Evolutionary conservation across 1,139 yeast species (phyloP).

Genomic region (Candida neerlandica): DNA sequence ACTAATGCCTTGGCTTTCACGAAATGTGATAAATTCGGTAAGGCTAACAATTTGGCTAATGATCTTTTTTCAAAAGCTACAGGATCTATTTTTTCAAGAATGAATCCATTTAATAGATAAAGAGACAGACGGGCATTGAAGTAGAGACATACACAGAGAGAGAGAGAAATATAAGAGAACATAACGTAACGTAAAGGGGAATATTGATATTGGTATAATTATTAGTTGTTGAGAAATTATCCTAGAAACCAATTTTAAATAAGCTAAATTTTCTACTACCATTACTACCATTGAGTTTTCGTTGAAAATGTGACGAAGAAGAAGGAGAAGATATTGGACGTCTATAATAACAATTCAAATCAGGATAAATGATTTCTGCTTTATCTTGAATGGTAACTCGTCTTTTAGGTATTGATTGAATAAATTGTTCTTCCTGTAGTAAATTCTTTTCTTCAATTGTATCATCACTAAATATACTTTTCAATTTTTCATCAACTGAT

Average conservation of each 20-base stretch:
- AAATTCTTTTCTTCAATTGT: conserved; percentile 7
- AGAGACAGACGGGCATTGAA: neutral
- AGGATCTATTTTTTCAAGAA: conserved; percentile 47
- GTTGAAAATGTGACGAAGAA: neutral
- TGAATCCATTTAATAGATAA: conserved; percentile 45
- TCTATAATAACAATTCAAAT: conserved; percentile 1
- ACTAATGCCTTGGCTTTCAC: conserved; percentile 91
- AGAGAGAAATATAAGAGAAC: neutral
- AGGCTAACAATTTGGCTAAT: conserved; percentile 60
- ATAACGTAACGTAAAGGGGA: too few relatives aligned
- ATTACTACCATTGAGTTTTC: neutral
- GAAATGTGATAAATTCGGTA: conserved; percentile 85
- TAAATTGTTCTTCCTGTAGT: neutral
- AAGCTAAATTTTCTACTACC: conserved; percentile 12
- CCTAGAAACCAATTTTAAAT: conserved; percentile 9
- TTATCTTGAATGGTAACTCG: conserved; percentile 15
- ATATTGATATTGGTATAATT: neutral
- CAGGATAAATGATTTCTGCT: conserved; percentile 11
- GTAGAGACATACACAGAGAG: too few relatives aligned
- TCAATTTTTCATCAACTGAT: conserved; percentile 5
- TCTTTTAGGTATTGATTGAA: conserved; percentile 6
- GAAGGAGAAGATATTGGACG: conserved; percentile 1
- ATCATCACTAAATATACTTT: conserved; percentile 8
- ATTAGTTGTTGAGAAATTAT: neutral
- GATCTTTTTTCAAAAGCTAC: conserved; percentile 54